Base-by-base conservation (phyloP, 352 stramenopile genomes). In the Saprolegnia diclina region DNA sequence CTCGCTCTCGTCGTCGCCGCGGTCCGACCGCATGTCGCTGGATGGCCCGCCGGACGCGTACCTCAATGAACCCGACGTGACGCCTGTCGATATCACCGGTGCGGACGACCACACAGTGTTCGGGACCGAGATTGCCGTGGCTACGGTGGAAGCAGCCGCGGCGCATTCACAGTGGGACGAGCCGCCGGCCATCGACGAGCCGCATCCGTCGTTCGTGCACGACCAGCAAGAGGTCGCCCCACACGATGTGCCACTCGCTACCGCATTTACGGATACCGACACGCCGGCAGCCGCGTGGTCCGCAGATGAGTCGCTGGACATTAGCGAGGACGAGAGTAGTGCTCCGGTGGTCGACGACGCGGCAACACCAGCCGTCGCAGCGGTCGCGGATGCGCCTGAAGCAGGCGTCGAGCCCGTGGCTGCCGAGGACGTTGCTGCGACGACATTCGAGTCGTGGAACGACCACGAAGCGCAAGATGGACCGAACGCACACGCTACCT, bases 1-100 rank as follows among this genome's bases (percentile, higher is more conserved):
- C 35, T 59, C 52, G 35, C 35, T 59, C 16, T 2, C 52, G 35
- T 59, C 52, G 11, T 59, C 52, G 13, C 52, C 52, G 35, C 52
- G 52, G 11, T 59, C 52, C 24, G 52, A 59, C 13, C 52, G 52
- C 16, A 13, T 59, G 52, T 59, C 52, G 24, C 11, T 59, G 52
- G 42, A 48, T 7, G 42, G 13, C 18, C 42, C 42, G 42, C 52
- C 24, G 16, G 52, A 59, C 13, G 13, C n/a, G 11, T 42, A 59
- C 35, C 13, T 35, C 1, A 24, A 59, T 9, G 52, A 59, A 24
- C 52, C 52, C 35, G 52, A 59, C 16, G 52, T 59, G 24, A 5
- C 29, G 29, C 52, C 52, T 9, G 52, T 59, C 35, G 35, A 59
- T 9, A 59, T 59, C 9, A 59, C 52, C 35, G 52, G 52, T 9